Conservation (phyloP, 257 asterid species). For the Penstemon barbatus region DNA sequence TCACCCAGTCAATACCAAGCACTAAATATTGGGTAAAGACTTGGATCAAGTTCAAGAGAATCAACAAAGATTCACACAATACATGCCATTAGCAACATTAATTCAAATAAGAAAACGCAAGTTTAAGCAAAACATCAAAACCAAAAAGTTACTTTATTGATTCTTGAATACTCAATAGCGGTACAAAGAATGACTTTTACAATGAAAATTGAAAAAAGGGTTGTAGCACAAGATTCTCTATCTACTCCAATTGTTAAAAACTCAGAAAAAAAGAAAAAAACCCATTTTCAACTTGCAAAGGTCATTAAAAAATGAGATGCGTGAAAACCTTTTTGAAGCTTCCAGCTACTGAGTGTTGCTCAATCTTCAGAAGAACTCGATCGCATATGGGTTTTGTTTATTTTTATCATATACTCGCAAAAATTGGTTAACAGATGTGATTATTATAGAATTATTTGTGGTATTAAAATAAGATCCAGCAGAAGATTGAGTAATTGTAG, state of each 20-base stretch:
- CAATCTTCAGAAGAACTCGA: conserved; percentile 10
- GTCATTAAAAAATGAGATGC: neutral
- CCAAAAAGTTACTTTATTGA: neutral
- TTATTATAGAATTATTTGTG: neutral
- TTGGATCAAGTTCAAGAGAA: conserved; percentile 31
- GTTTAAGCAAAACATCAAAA: neutral
- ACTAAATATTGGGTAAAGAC: conserved; percentile 35
- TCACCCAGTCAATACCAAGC: conserved; percentile 37
- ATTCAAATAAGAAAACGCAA: conserved; percentile 10
- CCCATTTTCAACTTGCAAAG: conserved; percentile 15
- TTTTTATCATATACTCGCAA: neutral
- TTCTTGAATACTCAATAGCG: neutral
- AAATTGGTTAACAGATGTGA: neutral
- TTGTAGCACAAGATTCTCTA: conserved; percentile 10
- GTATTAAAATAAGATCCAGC: conserved; percentile 22
- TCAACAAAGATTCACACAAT: conserved; percentile 25
- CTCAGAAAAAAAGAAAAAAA: neutral
- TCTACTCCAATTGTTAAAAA: neutral
- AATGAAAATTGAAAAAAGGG: conserved; percentile 6
- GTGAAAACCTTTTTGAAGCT: conserved; percentile 30
- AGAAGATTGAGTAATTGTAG: conserved; percentile 4
- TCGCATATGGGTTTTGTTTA: conserved; percentile 16
- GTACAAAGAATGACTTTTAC: conserved; percentile 1
- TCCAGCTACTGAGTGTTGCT: conserved; percentile 27
- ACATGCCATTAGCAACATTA: conserved; percentile 27